Conservation (phyloP, 345 rosid genomes). For the Populus deltoides region DNA sequence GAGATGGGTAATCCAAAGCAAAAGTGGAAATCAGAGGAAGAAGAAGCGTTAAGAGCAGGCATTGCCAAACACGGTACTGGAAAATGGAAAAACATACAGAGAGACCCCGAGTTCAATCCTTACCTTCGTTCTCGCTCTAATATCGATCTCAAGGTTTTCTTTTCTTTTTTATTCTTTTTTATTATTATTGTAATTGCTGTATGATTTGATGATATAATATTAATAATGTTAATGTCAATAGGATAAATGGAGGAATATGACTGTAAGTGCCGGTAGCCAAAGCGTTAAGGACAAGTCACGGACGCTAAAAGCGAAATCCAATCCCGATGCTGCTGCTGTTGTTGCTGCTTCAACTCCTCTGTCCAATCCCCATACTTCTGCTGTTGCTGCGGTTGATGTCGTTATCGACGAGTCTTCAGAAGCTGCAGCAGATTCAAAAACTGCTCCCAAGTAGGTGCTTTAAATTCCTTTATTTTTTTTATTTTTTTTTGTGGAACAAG, state of each 20-base stretch:
- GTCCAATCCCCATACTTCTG: constrained; percentile 8
- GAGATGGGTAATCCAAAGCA: constrained; percentile 65
- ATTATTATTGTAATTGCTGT: background rate
- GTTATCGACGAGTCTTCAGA: constrained; percentile 27
- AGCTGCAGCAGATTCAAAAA: constrained; percentile 21
- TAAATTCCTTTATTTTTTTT: background rate
- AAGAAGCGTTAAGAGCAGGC: constrained; percentile 67
- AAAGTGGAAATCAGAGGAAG: constrained; percentile 77
- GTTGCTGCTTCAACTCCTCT: constrained; percentile 22
- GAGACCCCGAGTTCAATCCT: constrained; percentile 62
- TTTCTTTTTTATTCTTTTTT: background rate
- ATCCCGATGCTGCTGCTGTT: constrained; percentile 29
- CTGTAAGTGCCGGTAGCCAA: constrained; percentile 53
- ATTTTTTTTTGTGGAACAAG: background rate
- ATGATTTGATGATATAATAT: background rate
- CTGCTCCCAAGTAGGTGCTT: constrained; percentile 41
- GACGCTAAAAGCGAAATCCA: constrained; percentile 44
- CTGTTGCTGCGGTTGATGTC: constrained; percentile 26
- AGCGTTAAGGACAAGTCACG: constrained; percentile 57
- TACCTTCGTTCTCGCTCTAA: constrained; percentile 60
- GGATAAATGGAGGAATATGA: constrained; percentile 97
- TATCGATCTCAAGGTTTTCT: constrained; percentile 73
- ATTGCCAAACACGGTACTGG: constrained; percentile 70
- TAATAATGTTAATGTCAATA: constrained; percentile 9
- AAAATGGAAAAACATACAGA: constrained; percentile 64